Evolutionary conservation across 1,284 basidiomycete species (phyloP), one percentile per base, ranked within the genome.

Genomic region (Naganishia sp.): DNA sequence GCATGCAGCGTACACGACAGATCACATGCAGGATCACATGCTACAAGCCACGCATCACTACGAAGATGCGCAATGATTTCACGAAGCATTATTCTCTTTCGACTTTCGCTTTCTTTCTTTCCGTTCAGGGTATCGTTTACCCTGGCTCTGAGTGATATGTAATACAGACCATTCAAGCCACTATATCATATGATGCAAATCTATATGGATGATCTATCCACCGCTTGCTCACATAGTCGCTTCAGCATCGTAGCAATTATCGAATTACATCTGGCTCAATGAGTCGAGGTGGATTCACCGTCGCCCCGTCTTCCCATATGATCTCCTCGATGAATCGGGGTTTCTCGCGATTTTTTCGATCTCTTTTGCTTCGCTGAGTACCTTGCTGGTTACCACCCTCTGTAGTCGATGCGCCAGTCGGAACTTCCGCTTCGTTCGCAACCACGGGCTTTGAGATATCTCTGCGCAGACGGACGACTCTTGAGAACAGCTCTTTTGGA

Each of bases 241-340:
- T 28, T 5, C 7, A 15, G 13, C 21, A 15, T 50, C 2, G 11
- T 28, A 5, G 4, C 9, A 21, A 28, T 21, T 21, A 23, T 25
- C 6, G 49, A 3, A 28, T 50, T 21, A 41, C 52, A 32, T 46
- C 42, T 13, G 41, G 23, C 28, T 9, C 13, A 21, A 58, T 51
- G 7, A 21, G 39, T 50, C 64, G 39, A 28, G 67, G 67, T 21
- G 67, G 64, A 28, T 71, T 69, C 0, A 71, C 71, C 32, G 75
- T 71, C 41, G 61, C 63, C 18, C 75, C 78, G 31, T 76, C 54
- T 67, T 75, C 71, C 74, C 76, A 77, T 7, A 79, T 72, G 17
- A 75, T 70, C 2, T 69, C 65, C 31, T 67, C 54, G 21, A 61
- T 65, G 60, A 31, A 73, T 61, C 47, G 68, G 70, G n/a, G 54